Evolutionary conservation across 108 stramenopile genomes (phyloP).

Genomic region (Skeletonema costatum): DNA sequence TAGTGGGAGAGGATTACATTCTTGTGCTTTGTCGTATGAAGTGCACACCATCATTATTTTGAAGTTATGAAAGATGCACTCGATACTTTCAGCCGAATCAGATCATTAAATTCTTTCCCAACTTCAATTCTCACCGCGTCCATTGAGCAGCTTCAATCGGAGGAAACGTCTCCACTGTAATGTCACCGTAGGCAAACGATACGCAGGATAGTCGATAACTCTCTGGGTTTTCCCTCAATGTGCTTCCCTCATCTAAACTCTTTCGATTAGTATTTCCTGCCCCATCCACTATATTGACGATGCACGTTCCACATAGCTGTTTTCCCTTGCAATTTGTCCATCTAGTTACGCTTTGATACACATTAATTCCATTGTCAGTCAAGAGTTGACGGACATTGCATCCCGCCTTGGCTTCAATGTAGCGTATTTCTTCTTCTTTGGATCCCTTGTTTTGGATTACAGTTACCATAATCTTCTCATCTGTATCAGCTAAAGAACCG

Average conservation of each 20-base stretch:
- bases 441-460: constrained; percentile 81
- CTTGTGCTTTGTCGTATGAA: no score
- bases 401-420: constrained; percentile 61
- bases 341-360: constrained; percentile 90
- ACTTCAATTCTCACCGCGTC: constrained; percentile 65
- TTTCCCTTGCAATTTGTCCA: constrained; percentile 98
- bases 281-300: constrained; percentile 89
- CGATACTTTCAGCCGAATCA: no score
- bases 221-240: constrained; percentile 91
- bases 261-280: constrained; percentile 75
- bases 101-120: background rate
- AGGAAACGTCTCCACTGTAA: constrained; percentile 89
- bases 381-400: constrained; percentile 81
- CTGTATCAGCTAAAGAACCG: background rate
- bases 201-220: constrained; percentile 91
- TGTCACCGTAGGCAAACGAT: constrained; percentile 89
- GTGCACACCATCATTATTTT: no score
- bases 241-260: constrained; percentile 89
- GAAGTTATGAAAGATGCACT: no score
- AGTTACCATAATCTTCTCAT: constrained; percentile 70
- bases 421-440: constrained; percentile 45
- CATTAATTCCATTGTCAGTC: constrained; percentile 92
- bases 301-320: constrained; percentile 96
- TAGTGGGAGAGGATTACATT: no score
- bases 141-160: constrained; percentile 89